phyloP scores from a whole-genome alignment of 2,329 filamentous ascomycete genomes.

The Colletotrichum sublineola region DNA sequence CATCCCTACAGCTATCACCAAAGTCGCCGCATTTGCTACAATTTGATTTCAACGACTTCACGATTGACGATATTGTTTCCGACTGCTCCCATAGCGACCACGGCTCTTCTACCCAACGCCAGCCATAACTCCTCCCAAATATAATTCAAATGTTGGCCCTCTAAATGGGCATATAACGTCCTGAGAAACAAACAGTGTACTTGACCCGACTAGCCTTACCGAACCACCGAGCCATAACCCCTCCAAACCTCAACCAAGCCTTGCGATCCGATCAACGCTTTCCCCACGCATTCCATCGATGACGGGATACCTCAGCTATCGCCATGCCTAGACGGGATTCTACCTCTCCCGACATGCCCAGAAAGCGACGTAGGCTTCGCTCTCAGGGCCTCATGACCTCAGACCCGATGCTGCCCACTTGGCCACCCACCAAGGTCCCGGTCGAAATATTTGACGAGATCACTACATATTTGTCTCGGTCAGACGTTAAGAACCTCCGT shows the following conservation, averaged over 20 bases:
- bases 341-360: conserved; percentile 14
- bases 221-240: not conserved
- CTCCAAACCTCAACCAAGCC: not conserved
- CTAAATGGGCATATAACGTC: not conserved
- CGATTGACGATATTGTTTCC: not conserved
- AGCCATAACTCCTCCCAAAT: not conserved
- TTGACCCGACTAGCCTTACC: not conserved
- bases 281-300: conserved; percentile 16
- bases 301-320: conserved; percentile 12
- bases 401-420: conserved; percentile 39
- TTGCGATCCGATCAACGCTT: conserved; percentile 1
- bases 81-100: not conserved
- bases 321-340: conserved; percentile 27
- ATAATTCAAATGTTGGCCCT: not conserved
- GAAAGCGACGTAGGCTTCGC: conserved; percentile 35
- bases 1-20: not conserved
- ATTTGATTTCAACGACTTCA: not conserved
- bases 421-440: conserved; percentile 61
- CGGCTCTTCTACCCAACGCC: not conserved
- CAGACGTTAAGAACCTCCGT: conserved; percentile 71
- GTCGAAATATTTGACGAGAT: conserved; percentile 74
- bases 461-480: conserved; percentile 65
- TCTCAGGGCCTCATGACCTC: conserved; percentile 27
- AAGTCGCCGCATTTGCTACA: not conserved
- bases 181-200: too few relatives aligned